Conservation (phyloP, 805 yeast genomes). For the Clavispora vitiphila region DNA sequence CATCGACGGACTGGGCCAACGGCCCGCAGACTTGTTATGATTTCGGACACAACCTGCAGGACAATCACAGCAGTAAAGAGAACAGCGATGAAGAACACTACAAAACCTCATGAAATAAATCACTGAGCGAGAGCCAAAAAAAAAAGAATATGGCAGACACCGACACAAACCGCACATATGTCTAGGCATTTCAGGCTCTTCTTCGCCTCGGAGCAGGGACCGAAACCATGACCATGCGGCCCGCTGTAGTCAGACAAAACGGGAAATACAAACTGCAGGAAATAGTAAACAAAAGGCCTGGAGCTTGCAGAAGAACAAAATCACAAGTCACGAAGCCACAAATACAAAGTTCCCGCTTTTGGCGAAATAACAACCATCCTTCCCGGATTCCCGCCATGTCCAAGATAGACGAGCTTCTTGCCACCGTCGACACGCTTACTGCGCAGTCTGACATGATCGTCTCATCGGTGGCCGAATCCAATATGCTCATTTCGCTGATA, state of each 20-base stretch:
- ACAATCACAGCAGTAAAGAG: no score
- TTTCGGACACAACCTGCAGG: background rate
- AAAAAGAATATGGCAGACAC: no score
- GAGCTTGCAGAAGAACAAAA: background rate
- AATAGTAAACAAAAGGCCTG: background rate
- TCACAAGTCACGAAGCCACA: background rate
- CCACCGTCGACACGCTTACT: constrained; percentile 29
- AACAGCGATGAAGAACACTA: no score
- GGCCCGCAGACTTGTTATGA: background rate
- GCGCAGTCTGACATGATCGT: constrained; percentile 22
- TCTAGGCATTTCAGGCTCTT: no score
- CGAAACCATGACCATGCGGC: background rate
- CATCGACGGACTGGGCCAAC: no score
- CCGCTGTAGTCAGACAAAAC: background rate
- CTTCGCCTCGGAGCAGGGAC: background rate
- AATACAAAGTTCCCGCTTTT: no score
- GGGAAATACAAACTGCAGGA: background rate
- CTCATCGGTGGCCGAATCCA: constrained; percentile 19
- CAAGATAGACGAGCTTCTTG: constrained; percentile 26
- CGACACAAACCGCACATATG: no score
- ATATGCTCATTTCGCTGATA: constrained; percentile 19
- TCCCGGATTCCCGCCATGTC: constrained; percentile 5
- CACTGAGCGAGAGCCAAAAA: no score
- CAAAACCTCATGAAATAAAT: no score
- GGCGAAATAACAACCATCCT: background rate